These are phyloP conservation scores for Mantamonas sphyraenae DNA, from an alignment of 78 protist species.

Conservation along the genomic window DNA sequence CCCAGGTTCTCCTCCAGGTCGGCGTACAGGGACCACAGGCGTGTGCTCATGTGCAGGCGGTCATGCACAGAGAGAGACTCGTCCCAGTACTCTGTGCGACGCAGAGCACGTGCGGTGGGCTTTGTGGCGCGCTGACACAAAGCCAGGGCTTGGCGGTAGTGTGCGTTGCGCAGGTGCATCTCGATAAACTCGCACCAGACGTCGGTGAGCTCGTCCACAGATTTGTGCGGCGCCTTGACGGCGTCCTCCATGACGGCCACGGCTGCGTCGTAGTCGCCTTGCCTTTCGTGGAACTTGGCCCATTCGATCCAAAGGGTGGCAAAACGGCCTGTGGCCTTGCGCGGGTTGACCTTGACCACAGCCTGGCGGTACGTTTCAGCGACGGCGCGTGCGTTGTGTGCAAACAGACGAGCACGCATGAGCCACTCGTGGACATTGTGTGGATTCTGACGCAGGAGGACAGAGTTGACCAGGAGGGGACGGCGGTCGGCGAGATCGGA, in stretches of 20 bases:
- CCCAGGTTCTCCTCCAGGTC: slow-evolving; percentile 93
- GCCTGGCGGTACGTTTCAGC: slow-evolving; percentile 24
- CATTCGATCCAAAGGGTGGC: slow-evolving; percentile 59
- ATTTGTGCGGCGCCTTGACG: slow-evolving; percentile 10
- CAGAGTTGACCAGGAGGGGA: slow-evolving; percentile 56
- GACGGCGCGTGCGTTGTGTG: slow-evolving; percentile 2
- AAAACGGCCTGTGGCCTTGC: slow-evolving; percentile 62
- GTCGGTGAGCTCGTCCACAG: slow-evolving; percentile 75
- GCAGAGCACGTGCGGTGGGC: too few species aligned
- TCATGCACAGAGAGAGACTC: too few species aligned
- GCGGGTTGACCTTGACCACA: slow-evolving; percentile 44
- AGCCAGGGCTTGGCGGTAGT: too few species aligned
- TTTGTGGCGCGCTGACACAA: too few species aligned
- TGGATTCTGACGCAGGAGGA: slow-evolving; percentile 83
- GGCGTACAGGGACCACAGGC: slow-evolving; percentile 87
- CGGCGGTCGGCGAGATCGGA: slow-evolving; percentile 71
- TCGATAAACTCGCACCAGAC: slow-evolving; percentile 89
- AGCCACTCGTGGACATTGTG: slow-evolving; percentile 95
- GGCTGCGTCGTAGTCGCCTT: slow-evolving; percentile 50
- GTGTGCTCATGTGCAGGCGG: slow-evolving; percentile 61
- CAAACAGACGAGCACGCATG: slow-evolving; percentile 68
- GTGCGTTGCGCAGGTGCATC: slow-evolving; percentile 81
- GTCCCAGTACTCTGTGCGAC: too few species aligned
- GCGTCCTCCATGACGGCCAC: slow-evolving; percentile 65
- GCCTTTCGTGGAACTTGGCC: slow-evolving; percentile 50